phyloP scores from a whole-genome alignment of 192 early-diverging fungal species.

The Coemansia umbellata region DNA sequence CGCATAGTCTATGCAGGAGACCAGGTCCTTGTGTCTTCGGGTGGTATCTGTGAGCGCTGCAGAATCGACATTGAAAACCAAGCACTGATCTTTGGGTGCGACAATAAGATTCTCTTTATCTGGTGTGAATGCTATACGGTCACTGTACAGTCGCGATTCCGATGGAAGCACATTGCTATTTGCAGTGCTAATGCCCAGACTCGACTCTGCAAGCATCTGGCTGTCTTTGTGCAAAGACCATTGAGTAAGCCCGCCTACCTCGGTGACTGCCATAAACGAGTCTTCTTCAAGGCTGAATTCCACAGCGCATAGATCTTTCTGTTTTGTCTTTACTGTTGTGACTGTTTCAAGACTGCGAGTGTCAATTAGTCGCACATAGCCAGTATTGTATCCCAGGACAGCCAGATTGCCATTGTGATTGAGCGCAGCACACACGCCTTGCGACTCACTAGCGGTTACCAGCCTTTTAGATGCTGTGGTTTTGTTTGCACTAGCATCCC shows the following conservation, averaged over 20 bases:
- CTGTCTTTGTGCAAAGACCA: constrained; percentile 41
- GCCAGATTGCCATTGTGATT: constrained; percentile 49
- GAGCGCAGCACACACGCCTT: constrained; percentile 42
- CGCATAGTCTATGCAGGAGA: constrained; percentile 40
- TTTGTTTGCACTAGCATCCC: constrained; percentile 41
- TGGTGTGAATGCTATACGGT: constrained; percentile 44
- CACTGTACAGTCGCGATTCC: constrained; percentile 35
- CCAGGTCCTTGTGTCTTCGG: constrained; percentile 48
- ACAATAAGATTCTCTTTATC: constrained; percentile 40
- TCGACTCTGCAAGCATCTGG: constrained; percentile 44
- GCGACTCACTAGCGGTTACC: constrained; percentile 13
- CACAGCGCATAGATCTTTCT: constrained; percentile 25
- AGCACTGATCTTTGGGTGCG: constrained; percentile 39
- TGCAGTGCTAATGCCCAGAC: constrained; percentile 13
- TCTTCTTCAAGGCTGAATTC: constrained; percentile 44
- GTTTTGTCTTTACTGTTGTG: constrained; percentile 26
- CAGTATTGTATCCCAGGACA: constrained; percentile 33
- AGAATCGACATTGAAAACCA: constrained; percentile 49
- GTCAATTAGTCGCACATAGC: constrained; percentile 33
- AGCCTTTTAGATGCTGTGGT: constrained; percentile 25
- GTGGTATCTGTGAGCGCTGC: constrained; percentile 41
- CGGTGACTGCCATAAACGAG: constrained; percentile 36
- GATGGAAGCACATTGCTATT: background rate
- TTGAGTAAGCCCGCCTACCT: constrained; percentile 43
- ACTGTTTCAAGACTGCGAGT: constrained; percentile 41